A percentile compares a stretch with the other conserved stretches of the same genome.
Evolutionary conservation across 306 rosid genomes (phyloP).

Genomic region (Quercus wislizeni): DNA sequence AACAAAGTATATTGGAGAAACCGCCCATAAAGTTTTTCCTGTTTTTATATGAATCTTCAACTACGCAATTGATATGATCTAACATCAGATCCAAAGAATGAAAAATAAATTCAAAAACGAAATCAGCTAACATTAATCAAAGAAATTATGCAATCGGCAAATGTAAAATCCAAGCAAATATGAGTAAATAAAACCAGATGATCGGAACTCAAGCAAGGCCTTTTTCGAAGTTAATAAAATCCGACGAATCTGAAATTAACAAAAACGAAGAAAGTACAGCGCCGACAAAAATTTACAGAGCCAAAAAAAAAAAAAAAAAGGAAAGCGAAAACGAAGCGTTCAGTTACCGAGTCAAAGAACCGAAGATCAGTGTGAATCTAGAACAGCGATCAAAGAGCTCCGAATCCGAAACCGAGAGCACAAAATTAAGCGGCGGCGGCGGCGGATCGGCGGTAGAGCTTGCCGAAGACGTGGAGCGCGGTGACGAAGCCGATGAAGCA

Average conservation of each 20-base stretch:
- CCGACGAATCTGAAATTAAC: constrained; percentile 13
- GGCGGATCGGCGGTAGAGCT: constrained; percentile 56
- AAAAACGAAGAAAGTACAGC: neutral
- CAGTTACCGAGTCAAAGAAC: constrained; percentile 21
- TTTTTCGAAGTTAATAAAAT: constrained; percentile 20
- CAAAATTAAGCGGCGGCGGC: neutral
- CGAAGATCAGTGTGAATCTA: constrained; percentile 8
- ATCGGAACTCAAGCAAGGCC: constrained; percentile 6
- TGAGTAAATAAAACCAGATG: neutral
- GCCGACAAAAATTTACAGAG: constrained; percentile 31
- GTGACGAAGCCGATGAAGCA: constrained; percentile 95
- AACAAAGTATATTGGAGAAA: too few relatives aligned
- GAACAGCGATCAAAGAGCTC: constrained; percentile 3
- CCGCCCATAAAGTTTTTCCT: too few relatives aligned
- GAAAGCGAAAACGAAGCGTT: constrained; percentile 1
- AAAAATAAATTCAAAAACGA: neutral
- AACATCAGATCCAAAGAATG: too few relatives aligned
- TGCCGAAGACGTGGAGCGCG: constrained; percentile 87
- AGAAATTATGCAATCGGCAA: neutral
- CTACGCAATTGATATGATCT: neutral
- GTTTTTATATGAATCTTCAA: too few relatives aligned
- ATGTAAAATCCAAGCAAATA: neutral
- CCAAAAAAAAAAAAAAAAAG: constrained; percentile 4
- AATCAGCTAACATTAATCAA: neutral
- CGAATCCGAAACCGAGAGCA: neutral